These are phyloP conservation scores for Zizania palustris DNA, from an alignment of 202 grass and related monocot genomes.

Conservation along the genomic window DNA sequence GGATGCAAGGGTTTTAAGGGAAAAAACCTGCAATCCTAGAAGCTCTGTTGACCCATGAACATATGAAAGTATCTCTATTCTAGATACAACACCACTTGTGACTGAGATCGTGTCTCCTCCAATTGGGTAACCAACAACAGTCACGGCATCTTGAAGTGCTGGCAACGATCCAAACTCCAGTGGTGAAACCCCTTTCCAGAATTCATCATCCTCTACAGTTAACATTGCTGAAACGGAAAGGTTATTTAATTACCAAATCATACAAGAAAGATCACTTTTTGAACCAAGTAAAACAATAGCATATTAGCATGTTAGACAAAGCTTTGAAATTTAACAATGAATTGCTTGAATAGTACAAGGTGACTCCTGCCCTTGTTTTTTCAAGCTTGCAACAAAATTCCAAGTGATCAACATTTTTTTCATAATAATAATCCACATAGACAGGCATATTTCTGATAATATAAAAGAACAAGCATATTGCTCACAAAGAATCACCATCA, in stretches of 20 bases:
- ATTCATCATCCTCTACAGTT: conserved; percentile 92
- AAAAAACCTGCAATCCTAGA: conserved; percentile 80
- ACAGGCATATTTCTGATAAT: not conserved
- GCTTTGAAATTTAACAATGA: conserved; percentile 1
- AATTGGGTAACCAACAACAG: conserved; percentile 96
- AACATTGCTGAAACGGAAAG: conserved; percentile 74
- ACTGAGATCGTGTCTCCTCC: conserved; percentile 98
- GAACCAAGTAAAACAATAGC: not conserved
- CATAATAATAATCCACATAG: not conserved
- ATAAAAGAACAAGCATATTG: not conserved
- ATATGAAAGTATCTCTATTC: conserved; percentile 99
- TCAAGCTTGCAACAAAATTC: not conserved
- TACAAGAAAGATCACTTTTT: conserved; percentile 23
- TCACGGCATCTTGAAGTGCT: conserved; percentile 94
- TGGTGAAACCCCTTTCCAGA: conserved; percentile 85
- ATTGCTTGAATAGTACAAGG: conserved; percentile 2
- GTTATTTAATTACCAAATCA: conserved; percentile 30
- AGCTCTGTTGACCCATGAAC: conserved; percentile 98
- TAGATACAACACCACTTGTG: conserved; percentile 94
- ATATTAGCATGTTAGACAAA: not conserved
- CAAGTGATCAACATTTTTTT: not conserved
- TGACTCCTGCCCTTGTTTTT: not conserved
- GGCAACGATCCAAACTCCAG: conserved; percentile 81
- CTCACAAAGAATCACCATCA: not conserved
- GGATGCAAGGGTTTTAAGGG: conserved; percentile 9